Percentiles rank a stretch among this genome's conserved stretches.
Evolutionary conservation across 2,329 filamentous ascomycete species (phyloP).

Genomic region (Aspergillus awamori): DNA sequence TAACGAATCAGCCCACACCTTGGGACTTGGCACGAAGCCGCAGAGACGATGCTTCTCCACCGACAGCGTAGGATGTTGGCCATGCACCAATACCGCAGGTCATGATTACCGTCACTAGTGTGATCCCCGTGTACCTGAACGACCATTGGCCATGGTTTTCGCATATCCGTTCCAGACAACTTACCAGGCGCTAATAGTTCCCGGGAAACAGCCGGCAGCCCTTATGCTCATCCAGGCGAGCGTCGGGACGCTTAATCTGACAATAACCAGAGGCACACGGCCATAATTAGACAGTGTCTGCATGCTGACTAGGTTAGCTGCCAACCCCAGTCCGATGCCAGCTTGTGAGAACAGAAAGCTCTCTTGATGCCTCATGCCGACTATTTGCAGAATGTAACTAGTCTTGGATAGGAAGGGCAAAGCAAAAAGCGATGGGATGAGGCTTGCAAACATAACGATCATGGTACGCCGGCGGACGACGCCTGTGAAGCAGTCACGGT

Average conservation of each 20-base stretch:
- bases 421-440: conserved; percentile 51
- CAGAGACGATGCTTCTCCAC: conserved; percentile 39
- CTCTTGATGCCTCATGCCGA: conserved; percentile 34
- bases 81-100: conserved; percentile 38
- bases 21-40: conserved; percentile 43
- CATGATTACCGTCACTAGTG: conserved; percentile 51
- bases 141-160: background rate
- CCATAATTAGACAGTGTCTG: conserved; percentile 49
- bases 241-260: conserved; percentile 30
- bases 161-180: conserved; percentile 13
- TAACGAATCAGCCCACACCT: conserved; percentile 47
- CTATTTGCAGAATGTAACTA: conserved; percentile 45
- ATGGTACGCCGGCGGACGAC: conserved; percentile 32
- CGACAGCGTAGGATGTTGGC: conserved; percentile 43
- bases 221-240: conserved; percentile 52
- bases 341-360: conserved; percentile 51
- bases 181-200: conserved; percentile 46
- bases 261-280: conserved; percentile 40
- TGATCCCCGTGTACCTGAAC: conserved; percentile 46
- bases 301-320: conserved; percentile 50
- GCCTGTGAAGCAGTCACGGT: conserved; percentile 31
- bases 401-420: conserved; percentile 49
- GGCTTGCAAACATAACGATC: conserved; percentile 44
- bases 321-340: conserved; percentile 50
- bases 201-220: conserved; percentile 50